phyloP scores from a whole-genome alignment of 257 asterid species.

The Solanum chiquidenum region DNA sequence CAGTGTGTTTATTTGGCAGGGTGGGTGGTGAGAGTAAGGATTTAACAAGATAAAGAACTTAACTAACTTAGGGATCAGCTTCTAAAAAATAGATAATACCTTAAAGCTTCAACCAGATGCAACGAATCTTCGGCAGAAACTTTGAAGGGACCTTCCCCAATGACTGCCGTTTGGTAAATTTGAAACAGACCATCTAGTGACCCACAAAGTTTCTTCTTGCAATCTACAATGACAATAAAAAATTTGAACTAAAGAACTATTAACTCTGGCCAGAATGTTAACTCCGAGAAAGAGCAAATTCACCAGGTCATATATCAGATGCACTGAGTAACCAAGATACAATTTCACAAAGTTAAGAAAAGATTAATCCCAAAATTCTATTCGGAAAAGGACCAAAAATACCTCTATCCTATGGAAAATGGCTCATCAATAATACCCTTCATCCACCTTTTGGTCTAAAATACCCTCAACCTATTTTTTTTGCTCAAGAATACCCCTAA shows the following conservation, averaged over 20 bases:
- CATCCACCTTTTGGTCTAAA: not conserved
- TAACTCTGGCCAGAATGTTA: not conserved
- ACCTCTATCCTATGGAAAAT: not conserved
- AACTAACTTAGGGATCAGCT: not conserved
- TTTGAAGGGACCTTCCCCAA: constrained; percentile 81
- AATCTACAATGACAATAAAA: constrained; percentile 40
- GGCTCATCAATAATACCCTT: not conserved
- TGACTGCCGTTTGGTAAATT: constrained; percentile 83
- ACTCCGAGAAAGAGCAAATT: not conserved
- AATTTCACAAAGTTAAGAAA: not conserved
- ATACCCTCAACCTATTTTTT: not conserved
- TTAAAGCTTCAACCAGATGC: constrained; percentile 90
- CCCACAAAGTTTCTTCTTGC: constrained; percentile 83
- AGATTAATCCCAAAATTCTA: not conserved
- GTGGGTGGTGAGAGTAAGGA: not conserved
- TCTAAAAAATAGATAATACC: constrained; percentile 35
- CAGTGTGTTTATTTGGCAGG: not conserved
- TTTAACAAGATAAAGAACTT: not conserved
- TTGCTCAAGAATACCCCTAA: not conserved
- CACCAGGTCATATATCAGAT: not conserved
- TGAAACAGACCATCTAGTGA: constrained; percentile 82
- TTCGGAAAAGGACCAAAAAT: not conserved
- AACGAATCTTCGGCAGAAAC: constrained; percentile 93
- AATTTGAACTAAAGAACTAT: not conserved
- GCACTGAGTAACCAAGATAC: not conserved